Evolutionary conservation across 225 moss, liverwort and hornwort genomes (phyloP).

Genomic region (Antitrichia curtipendula): DNA sequence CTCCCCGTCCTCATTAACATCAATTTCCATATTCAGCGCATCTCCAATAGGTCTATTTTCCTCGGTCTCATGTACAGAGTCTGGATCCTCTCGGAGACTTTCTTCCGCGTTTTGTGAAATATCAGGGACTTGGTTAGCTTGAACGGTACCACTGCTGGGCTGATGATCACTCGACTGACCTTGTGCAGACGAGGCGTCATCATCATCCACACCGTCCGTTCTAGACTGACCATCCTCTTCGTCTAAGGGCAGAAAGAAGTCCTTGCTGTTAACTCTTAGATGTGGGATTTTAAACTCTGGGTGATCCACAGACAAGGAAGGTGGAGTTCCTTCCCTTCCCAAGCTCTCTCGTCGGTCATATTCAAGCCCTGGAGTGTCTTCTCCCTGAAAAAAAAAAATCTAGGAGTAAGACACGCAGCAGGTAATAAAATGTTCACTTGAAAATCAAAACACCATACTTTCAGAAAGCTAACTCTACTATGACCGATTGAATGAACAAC

Average conservation of each 20-base stretch:
- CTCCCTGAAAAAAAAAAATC: constrained; percentile 16
- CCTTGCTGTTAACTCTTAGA: constrained; percentile 18
- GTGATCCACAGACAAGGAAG: constrained; percentile 24
- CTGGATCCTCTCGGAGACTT: not conserved
- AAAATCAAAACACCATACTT: not conserved
- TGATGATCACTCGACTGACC: constrained; percentile 44
- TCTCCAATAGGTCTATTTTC: constrained; percentile 25
- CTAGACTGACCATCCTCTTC: constrained; percentile 61
- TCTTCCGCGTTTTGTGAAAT: constrained; percentile 30
- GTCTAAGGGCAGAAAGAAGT: constrained; percentile 21
- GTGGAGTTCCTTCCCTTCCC: constrained; percentile 31
- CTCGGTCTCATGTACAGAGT: not conserved
- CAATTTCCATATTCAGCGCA: constrained; percentile 41
- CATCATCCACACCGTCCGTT: constrained; percentile 39
- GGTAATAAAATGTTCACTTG: not conserved
- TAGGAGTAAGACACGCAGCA: not conserved
- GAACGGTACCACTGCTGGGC: not conserved
- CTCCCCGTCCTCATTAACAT: constrained; percentile 77
- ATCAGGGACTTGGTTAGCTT: constrained; percentile 27
- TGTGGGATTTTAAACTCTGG: constrained; percentile 37
- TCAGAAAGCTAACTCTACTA: not conserved
- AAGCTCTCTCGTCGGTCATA: constrained; percentile 37
- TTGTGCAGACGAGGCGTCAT: constrained; percentile 34
- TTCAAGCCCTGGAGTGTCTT: constrained; percentile 13
- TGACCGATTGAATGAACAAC: not conserved